Conservation (phyloP, 1,284 basidiomycete species). For the Ceratobasidium sp. region DNA sequence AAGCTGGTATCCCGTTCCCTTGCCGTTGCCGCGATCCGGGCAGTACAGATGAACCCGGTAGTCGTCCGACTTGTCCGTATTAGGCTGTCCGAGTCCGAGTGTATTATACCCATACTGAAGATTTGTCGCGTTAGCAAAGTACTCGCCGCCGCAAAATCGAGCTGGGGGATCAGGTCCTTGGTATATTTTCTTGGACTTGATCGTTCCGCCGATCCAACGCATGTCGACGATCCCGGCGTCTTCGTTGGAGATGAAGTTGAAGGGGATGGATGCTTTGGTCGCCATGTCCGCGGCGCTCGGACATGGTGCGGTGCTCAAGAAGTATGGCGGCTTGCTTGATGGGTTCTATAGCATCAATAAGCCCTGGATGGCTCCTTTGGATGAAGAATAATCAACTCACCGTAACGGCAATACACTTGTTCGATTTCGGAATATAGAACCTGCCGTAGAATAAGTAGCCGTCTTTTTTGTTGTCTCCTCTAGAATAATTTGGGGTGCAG, state of each 20-base stretch:
- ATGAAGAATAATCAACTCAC: background rate
- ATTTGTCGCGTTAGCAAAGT: too few relatives aligned
- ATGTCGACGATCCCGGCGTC: constrained; percentile 5
- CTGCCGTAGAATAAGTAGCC: background rate
- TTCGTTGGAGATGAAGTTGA: constrained; percentile 7
- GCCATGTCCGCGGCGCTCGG: background rate
- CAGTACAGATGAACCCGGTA: constrained; percentile 2
- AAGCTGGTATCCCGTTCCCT: background rate
- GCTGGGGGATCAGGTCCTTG: constrained; percentile 21
- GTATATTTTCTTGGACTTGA: constrained; percentile 7
- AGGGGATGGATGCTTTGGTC: constrained; percentile 5
- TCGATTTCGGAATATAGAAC: background rate
- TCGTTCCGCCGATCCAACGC: constrained; percentile 6
- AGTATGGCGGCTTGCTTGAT: background rate
- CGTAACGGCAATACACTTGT: background rate
- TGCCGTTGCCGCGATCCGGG: background rate
- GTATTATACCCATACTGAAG: background rate
- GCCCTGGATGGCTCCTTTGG: background rate
- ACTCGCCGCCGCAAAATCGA: background rate
- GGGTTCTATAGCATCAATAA: background rate
- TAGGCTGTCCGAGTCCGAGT: background rate
- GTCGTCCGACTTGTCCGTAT: background rate
- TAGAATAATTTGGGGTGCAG: constrained; percentile 13
- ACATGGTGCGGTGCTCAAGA: background rate
- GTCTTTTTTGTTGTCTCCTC: background rate